Conservation (phyloP, 2,329 filamentous ascomycete species). For the Stagonosporopsis chrysanthemi region DNA sequence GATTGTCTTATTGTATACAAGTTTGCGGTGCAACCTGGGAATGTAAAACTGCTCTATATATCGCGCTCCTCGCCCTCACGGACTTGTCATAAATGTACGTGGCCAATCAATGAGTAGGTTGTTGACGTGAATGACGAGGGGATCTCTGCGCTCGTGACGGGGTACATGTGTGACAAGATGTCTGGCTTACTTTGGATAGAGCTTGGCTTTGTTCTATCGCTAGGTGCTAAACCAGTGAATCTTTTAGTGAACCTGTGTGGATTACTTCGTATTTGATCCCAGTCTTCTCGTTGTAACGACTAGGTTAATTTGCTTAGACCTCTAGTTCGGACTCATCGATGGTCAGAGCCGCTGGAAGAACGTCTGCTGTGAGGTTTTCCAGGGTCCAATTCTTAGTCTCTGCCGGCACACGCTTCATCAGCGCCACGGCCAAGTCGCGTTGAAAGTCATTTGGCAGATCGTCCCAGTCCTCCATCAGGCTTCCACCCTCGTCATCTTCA, state of each 20-base stretch:
- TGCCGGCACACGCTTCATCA: not conserved
- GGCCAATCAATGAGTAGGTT: constrained; percentile 45
- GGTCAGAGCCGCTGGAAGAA: not conserved
- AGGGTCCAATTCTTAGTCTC: not conserved
- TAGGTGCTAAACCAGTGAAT: too few species aligned
- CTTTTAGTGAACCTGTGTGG: too few species aligned
- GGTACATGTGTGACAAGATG: constrained; percentile 35
- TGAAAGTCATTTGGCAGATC: not conserved
- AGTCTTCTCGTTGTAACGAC: too few species aligned
- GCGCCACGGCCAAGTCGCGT: not conserved
- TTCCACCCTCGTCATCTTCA: not conserved
- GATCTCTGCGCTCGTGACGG: constrained; percentile 36
- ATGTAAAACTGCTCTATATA: too few species aligned
- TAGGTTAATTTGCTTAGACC: too few species aligned
- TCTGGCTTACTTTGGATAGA: constrained; percentile 6
- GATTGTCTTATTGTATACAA: too few species aligned
- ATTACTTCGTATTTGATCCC: too few species aligned
- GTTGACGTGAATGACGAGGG: constrained; percentile 43
- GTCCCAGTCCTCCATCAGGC: not conserved
- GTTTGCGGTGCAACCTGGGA: too few species aligned
- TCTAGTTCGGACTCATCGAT: not conserved
- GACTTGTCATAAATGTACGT: constrained; percentile 2
- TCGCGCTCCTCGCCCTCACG: too few species aligned
- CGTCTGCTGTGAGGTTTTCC: not conserved
- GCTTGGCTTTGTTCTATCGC: not conserved